Evolutionary conservation across 2,329 filamentous ascomycete genomes (phyloP).

Genomic region (Acephala macrosclerotiorum): DNA sequence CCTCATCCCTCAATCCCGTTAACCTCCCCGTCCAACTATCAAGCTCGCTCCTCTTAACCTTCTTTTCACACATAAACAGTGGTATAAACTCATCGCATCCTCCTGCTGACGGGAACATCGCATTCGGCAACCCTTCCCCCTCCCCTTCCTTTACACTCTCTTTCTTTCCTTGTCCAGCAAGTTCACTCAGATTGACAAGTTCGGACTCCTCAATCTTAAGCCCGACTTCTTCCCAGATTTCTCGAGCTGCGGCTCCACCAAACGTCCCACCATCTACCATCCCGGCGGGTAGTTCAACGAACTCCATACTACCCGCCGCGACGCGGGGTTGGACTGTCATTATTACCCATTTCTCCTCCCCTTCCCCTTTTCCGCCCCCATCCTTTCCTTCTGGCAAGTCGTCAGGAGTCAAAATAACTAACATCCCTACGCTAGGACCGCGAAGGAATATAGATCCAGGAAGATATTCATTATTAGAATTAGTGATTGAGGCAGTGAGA

Average conservation of each 20-base stretch:
- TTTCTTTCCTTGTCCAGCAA: conserved; percentile 58
- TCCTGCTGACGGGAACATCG: conserved; percentile 64
- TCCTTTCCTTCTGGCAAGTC: conserved; percentile 48
- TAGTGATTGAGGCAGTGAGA: background rate
- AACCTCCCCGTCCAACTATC: conserved; percentile 63
- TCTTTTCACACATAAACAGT: conserved; percentile 63
- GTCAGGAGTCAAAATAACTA: conserved; percentile 54
- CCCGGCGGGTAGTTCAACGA: conserved; percentile 23
- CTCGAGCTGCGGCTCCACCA: conserved; percentile 62
- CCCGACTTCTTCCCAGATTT: conserved; percentile 68
- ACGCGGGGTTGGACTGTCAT: conserved; percentile 53
- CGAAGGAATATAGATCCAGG: background rate
- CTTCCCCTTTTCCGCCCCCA: no score
- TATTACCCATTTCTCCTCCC: conserved; percentile 60
- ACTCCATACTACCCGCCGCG: conserved; percentile 19
- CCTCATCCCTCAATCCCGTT: conserved; percentile 63
- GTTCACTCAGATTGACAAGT: conserved; percentile 59
- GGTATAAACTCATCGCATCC: conserved; percentile 68
- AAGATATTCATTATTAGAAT: background rate
- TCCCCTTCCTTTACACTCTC: conserved; percentile 15
- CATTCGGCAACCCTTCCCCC: conserved; percentile 49
- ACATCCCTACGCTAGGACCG: conserved; percentile 63
- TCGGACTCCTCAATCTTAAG: conserved; percentile 58
- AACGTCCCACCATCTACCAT: conserved; percentile 46
- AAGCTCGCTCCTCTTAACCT: conserved; percentile 57